These are phyloP conservation scores for Helicocarpus griseus DNA, from an alignment of 2,329 filamentous ascomycete species.

Conservation along the genomic window DNA sequence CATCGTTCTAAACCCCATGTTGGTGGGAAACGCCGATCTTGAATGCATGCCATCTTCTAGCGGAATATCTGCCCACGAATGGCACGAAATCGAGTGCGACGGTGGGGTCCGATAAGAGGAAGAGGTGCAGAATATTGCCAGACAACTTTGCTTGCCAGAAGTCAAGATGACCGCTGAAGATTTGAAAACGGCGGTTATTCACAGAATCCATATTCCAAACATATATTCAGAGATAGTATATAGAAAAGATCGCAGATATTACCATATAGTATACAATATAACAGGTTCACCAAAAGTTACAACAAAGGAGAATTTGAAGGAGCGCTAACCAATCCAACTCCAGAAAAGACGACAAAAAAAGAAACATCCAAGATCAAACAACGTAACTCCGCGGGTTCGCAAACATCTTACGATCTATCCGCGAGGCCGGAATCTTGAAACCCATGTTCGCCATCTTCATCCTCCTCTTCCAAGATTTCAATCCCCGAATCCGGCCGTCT, in stretches of 20 bases:
- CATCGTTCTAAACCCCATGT: background rate
- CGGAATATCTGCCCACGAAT: too few relatives aligned
- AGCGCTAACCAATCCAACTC: background rate
- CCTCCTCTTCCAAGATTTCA: slow-evolving; percentile 27
- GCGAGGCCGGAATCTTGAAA: background rate
- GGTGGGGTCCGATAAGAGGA: too few relatives aligned
- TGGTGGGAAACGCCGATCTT: background rate
- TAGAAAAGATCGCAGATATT: background rate
- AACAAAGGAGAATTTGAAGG: background rate
- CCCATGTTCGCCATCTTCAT: slow-evolving; percentile 13
- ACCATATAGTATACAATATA: background rate
- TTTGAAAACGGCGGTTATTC: background rate
- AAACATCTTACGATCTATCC: background rate
- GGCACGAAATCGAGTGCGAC: too few relatives aligned
- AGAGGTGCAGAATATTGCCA: too few relatives aligned
- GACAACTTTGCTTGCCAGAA: too few relatives aligned
- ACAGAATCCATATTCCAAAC: background rate
- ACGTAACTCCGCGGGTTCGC: background rate
- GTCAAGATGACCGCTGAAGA: background rate
- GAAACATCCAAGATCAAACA: background rate
- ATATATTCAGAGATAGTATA: background rate
- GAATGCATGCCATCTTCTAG: too few relatives aligned
- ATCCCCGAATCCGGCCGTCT: slow-evolving; percentile 31
- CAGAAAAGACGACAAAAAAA: background rate
- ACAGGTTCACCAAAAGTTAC: background rate